Evolutionary conservation across 345 rosid genomes (phyloP), one percentile per base, ranked within the genome.

Genomic region (Mangifera indica): DNA sequence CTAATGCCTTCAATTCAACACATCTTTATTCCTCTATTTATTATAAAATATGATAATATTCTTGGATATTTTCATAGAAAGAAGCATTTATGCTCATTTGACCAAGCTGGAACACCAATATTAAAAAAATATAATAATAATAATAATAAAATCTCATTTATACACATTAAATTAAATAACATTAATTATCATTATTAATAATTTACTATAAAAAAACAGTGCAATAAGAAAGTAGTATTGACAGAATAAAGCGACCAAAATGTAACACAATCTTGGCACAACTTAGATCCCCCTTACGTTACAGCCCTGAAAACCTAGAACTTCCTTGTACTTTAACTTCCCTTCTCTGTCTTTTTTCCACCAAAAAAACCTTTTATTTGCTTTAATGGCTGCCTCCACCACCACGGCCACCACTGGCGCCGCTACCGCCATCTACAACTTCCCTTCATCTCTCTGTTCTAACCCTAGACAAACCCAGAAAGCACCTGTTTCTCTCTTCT

Each of bases 371-470:
- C 3, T 44, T 8, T 1, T 29, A 29, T 29, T 20, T 40, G 26
- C 20, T 63, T 63, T 54, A 68, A 85, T 85, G 89, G 85, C 87
- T 14, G 71, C 85, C 69, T 44, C 83, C 29, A 58, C 63, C 17
- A 8, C 83, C 24, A 65, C 25, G 32, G 26, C 63, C 17, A 8
- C 83, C 24, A 65, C 25, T 42, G 26, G 8, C 18, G 37, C 74
- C 65, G 7, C 72, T 67, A 60, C 79, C 44, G 69, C 54, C 11
- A 44, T 78, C 52, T 66, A 70, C 25, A n/a, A 60, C 40, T 63
- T 60, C 64, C 75, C 78, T 69, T 78, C 86, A 45, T 76, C 80
- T 44, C 59, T 73, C 56, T 70, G 76, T 67, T 64, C 66, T 7
- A 71, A 72, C 72, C 58, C 81, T 25, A 81, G 73, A 63, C 72